Percentiles rank a stretch among this genome's conserved stretches.
Conservation (phyloP, 2,329 filamentous ascomycete genomes). For the Fusarium poae region DNA sequence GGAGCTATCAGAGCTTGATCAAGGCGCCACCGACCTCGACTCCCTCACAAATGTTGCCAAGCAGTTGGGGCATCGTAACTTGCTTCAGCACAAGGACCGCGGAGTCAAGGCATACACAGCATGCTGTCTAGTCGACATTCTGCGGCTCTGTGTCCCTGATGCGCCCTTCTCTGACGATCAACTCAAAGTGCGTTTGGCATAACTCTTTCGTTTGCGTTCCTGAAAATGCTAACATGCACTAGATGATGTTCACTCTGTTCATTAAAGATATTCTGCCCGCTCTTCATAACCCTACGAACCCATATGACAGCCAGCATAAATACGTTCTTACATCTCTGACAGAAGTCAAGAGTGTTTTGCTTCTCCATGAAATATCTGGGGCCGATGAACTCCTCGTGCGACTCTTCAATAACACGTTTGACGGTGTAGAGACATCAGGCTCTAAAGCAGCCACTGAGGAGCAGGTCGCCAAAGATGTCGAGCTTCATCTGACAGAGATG, state of each 20-base stretch:
- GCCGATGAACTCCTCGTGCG: conserved; percentile 82
- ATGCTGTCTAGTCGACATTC: conserved; percentile 91
- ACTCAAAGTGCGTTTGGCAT: conserved; percentile 75
- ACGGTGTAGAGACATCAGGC: conserved; percentile 81
- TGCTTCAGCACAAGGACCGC: conserved; percentile 91
- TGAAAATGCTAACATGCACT: conserved; percentile 41
- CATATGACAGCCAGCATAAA: conserved; percentile 93
- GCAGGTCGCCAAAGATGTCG: conserved; percentile 90
- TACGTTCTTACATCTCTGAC: conserved; percentile 90
- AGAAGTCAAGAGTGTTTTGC: conserved; percentile 93
- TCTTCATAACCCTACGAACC: conserved; percentile 85
- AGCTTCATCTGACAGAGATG: conserved; percentile 90
- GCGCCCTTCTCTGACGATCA: conserved; percentile 92
- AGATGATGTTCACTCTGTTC: conserved; percentile 95
- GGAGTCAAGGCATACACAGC: conserved; percentile 91
- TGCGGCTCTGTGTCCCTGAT: conserved; percentile 92
- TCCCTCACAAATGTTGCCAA: conserved; percentile 87
- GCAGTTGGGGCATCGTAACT: conserved; percentile 83
- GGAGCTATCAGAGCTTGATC: conserved; percentile 87
- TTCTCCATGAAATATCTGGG: conserved; percentile 88
- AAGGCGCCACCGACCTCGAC: conserved; percentile 85
- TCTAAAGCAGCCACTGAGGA: conserved; percentile 82
- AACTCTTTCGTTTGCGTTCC: neutral
- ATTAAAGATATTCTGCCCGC: conserved; percentile 86
- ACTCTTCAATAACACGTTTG: conserved; percentile 91